Conservation (phyloP, 176 grass and related monocot genomes). For the Dactylis glomerata region DNA sequence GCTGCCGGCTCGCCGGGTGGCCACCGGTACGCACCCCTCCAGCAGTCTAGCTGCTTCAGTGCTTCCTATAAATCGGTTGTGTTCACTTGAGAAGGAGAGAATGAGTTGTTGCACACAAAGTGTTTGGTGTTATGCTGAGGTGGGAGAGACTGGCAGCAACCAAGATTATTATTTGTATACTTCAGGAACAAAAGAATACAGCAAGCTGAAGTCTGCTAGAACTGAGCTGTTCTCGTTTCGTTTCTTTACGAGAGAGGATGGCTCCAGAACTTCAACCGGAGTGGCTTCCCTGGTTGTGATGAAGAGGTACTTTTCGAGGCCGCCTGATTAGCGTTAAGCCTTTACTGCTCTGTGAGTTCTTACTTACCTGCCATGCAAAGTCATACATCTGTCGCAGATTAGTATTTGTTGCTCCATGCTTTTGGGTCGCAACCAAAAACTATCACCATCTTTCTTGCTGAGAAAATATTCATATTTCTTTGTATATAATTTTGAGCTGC, state of each 20-base stretch:
- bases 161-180: neutral
- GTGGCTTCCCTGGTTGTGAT: slow-evolving; percentile 87
- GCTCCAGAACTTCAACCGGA: slow-evolving; percentile 86
- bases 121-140: neutral
- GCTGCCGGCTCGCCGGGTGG: slow-evolving; percentile 15
- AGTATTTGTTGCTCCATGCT: neutral
- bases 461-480: neutral
- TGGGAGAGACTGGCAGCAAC: neutral
- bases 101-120: neutral
- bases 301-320: slow-evolving; percentile 58
- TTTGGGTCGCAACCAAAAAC: neutral
- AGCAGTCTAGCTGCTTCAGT: too few relatives aligned
- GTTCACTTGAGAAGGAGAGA: too few relatives aligned
- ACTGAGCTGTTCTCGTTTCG: slow-evolving; percentile 85
- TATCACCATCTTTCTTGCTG: neutral
- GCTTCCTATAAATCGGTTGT: neutral
- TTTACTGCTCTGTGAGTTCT: neutral
- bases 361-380: neutral
- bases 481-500: slow-evolving; percentile 18
- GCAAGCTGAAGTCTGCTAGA: slow-evolving; percentile 72
- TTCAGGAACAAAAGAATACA: too few relatives aligned
- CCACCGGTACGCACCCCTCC: slow-evolving; percentile 46
- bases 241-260: slow-evolving; percentile 97
- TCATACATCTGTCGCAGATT: neutral
- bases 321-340: neutral